A percentile compares a stretch with the other conserved stretches of the same genome.
These are phyloP conservation scores for Cytospora paraplurivora DNA, from an alignment of 2,329 filamentous ascomycete species.

Conservation along the genomic window DNA sequence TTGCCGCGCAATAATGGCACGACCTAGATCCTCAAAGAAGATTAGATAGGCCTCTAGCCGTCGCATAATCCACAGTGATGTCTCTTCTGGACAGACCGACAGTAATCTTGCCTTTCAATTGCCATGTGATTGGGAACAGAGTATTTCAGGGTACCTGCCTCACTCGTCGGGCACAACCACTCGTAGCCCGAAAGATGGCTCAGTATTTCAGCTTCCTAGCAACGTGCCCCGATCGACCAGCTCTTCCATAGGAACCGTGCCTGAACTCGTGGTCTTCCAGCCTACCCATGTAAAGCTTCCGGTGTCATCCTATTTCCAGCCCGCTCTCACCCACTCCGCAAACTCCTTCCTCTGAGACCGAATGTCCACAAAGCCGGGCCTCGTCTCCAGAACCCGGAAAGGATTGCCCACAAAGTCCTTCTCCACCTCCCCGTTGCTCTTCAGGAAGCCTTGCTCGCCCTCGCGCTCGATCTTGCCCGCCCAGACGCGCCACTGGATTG, in stretches of 20 bases:
- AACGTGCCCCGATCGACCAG: neutral
- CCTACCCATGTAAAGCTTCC: neutral
- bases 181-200: neutral
- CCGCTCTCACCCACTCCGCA: conserved; percentile 66
- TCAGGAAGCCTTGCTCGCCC: conserved; percentile 61
- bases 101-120: neutral
- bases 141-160: neutral
- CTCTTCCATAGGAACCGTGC: neutral
- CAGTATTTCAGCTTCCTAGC: neutral
- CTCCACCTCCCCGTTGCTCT: conserved; percentile 65
- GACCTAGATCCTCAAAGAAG: neutral
- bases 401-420: conserved; percentile 75
- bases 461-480: conserved; percentile 82
- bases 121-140: neutral
- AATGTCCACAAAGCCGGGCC: conserved; percentile 86
- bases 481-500: conserved; percentile 82
- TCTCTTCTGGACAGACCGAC: neutral
- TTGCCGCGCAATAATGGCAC: neutral
- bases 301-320: conserved; percentile 22
- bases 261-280: neutral
- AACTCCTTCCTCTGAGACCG: conserved; percentile 80
- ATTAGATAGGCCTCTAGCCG: neutral
- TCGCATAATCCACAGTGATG: neutral
- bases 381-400: conserved; percentile 75
- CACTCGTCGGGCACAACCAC: neutral